A percentile compares a stretch with the other conserved stretches of the same genome.
Evolutionary conservation across 1,284 basidiomycete species (phyloP).

Genomic region (Earliella scabrosa): DNA sequence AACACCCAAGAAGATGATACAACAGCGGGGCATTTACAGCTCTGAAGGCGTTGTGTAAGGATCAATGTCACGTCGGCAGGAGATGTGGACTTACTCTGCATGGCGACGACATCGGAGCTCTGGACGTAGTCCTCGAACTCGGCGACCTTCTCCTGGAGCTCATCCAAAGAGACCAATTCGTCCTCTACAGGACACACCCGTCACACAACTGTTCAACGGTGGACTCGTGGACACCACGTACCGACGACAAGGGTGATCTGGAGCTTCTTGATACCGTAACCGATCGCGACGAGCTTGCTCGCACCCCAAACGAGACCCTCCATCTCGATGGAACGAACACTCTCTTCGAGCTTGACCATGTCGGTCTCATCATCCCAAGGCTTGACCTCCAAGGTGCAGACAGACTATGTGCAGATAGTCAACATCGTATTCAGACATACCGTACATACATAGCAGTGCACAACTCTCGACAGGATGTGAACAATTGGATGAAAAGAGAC

Average conservation of each 20-base stretch:
- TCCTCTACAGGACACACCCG: slow-evolving; percentile 64
- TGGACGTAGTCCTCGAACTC: slow-evolving; percentile 97
- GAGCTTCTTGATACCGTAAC: slow-evolving; percentile 91
- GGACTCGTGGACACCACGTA: slow-evolving; percentile 42
- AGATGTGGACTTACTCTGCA: slow-evolving; percentile 73
- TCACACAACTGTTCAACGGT: neutral
- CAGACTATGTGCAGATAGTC: slow-evolving; percentile 59
- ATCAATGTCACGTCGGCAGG: too few relatives aligned
- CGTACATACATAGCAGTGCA: slow-evolving; percentile 22
- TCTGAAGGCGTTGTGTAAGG: slow-evolving; percentile 6
- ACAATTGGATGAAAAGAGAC: slow-evolving; percentile 28
- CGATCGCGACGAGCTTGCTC: slow-evolving; percentile 91
- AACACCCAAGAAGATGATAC: slow-evolving; percentile 5
- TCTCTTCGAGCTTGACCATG: slow-evolving; percentile 85
- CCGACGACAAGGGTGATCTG: slow-evolving; percentile 97
- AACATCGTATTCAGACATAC: slow-evolving; percentile 22
- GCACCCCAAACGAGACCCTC: slow-evolving; percentile 96
- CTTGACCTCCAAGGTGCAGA: slow-evolving; percentile 97
- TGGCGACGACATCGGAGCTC: slow-evolving; percentile 89
- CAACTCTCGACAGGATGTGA: neutral
- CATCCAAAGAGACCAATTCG: slow-evolving; percentile 93
- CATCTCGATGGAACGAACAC: slow-evolving; percentile 87
- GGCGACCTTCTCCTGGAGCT: slow-evolving; percentile 88
- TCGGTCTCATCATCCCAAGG: slow-evolving; percentile 99
- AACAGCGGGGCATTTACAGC: slow-evolving; percentile 10